Conservation (phyloP, 306 rosid species). For the Casuarina glauca region DNA sequence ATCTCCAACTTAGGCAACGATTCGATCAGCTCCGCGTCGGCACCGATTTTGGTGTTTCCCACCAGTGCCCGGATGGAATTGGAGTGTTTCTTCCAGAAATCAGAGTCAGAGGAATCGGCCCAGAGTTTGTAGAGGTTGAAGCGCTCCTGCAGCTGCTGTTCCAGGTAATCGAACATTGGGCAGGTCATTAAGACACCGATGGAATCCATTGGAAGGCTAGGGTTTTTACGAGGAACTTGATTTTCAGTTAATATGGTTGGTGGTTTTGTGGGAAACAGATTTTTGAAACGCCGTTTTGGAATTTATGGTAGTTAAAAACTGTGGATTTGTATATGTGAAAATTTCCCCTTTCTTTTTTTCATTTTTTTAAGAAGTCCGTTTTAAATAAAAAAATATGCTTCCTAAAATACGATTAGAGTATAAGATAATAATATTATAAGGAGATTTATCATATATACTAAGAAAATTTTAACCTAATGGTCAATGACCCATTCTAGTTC, state of each 20-base stretch:
- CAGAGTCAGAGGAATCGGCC: slow-evolving; percentile 33
- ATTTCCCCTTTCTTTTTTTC: too few relatives aligned
- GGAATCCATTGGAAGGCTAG: slow-evolving; percentile 33
- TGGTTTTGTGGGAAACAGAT: not conserved
- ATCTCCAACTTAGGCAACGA: slow-evolving; percentile 57
- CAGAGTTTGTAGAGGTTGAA: slow-evolving; percentile 62
- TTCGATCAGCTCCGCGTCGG: slow-evolving; percentile 47
- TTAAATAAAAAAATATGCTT: too few relatives aligned
- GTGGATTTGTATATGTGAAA: too few relatives aligned
- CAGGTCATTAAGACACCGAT: slow-evolving; percentile 48
- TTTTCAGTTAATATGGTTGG: not conserved
- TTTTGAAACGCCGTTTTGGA: too few relatives aligned
- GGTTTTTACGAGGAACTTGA: not conserved
- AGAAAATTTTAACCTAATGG: too few relatives aligned
- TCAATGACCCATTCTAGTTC: too few relatives aligned
- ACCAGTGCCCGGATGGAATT: slow-evolving; percentile 49
- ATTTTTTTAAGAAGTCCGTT: too few relatives aligned
- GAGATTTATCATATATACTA: too few relatives aligned
- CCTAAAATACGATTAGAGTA: too few relatives aligned
- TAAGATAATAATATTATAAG: too few relatives aligned
- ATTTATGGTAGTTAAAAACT: too few relatives aligned
- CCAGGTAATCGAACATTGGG: slow-evolving; percentile 47
- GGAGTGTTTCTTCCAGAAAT: slow-evolving; percentile 28
- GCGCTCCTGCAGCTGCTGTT: slow-evolving; percentile 41
- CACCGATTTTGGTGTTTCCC: slow-evolving; percentile 38